Conservation (phyloP, 345 rosid species). For the Eucalyptus fibrosa region DNA sequence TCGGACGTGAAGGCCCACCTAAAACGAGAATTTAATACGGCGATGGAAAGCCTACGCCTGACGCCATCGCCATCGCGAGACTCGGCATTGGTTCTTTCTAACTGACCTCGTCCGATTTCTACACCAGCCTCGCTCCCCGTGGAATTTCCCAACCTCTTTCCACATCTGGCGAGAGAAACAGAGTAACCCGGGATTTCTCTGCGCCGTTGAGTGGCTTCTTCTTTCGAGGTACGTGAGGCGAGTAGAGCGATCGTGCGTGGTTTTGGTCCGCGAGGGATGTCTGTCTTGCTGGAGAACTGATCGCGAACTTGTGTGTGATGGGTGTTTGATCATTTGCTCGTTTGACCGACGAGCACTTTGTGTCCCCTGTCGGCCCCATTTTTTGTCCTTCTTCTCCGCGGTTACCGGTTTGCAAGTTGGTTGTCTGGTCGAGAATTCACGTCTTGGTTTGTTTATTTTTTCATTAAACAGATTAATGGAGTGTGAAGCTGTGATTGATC, state of each 20-base stretch:
- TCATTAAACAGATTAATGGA: background rate
- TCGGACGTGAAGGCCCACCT: background rate
- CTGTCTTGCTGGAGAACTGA: background rate
- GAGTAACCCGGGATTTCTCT: background rate
- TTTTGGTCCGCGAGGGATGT: background rate
- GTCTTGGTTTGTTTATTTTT: background rate
- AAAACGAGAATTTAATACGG: background rate
- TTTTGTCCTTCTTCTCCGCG: background rate
- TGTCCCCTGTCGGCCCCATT: background rate
- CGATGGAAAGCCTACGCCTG: background rate
- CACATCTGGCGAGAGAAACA: background rate
- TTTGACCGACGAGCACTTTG: background rate
- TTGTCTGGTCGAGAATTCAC: background rate
- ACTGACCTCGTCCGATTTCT: background rate
- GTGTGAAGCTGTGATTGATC: background rate
- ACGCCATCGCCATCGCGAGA: background rate
- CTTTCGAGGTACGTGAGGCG: background rate
- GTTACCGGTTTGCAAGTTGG: background rate
- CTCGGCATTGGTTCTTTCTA: background rate
- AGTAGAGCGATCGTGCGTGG: background rate
- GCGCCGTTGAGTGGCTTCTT: background rate
- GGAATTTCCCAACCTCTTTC: background rate
- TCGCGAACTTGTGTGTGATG: background rate
- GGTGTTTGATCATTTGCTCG: background rate
- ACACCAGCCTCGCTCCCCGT: fast-evolving